These are phyloP conservation scores for Saccharata proteae DNA, from an alignment of 2,329 filamentous ascomycete genomes.

Conservation along the genomic window DNA sequence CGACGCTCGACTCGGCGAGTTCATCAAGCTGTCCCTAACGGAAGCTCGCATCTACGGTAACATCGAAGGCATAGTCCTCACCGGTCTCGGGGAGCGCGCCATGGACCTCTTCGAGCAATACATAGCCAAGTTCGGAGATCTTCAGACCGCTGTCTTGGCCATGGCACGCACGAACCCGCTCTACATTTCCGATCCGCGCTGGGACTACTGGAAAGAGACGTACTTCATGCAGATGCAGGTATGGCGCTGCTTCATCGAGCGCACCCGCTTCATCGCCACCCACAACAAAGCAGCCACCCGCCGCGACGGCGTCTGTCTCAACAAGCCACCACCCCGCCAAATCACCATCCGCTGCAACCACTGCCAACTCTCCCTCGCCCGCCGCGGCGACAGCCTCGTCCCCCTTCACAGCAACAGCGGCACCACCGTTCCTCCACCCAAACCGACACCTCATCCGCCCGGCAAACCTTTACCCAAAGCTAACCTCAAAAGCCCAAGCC, in stretches of 20 bases:
- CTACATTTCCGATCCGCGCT: constrained; percentile 67
- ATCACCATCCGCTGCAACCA: constrained; percentile 66
- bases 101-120: constrained; percentile 68
- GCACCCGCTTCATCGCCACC: constrained; percentile 67
- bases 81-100: constrained; percentile 59
- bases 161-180: constrained; percentile 62
- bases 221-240: constrained; percentile 59
- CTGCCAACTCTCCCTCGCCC: constrained; percentile 48
- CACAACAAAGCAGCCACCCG: constrained; percentile 56
- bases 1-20: constrained; percentile 33
- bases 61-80: constrained; percentile 65
- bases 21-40: constrained; percentile 41
- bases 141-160: constrained; percentile 67
- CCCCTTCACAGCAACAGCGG: neutral
- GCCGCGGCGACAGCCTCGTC: constrained; percentile 7
- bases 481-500: constrained; percentile 9
- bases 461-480: constrained; percentile 5
- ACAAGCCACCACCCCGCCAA: constrained; percentile 51
- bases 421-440: constrained; percentile 17
- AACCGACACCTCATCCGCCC: constrained; percentile 12
- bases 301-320: constrained; percentile 49
- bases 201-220: constrained; percentile 64
- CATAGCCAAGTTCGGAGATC: constrained; percentile 61
- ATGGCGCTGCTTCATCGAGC: constrained; percentile 58
- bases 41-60: constrained; percentile 54